Percentiles rank a stretch among this genome's conserved stretches.
These are phyloP conservation scores for Hypsizygus ulmarius DNA, from an alignment of 1,284 basidiomycete species.

Conservation along the genomic window DNA sequence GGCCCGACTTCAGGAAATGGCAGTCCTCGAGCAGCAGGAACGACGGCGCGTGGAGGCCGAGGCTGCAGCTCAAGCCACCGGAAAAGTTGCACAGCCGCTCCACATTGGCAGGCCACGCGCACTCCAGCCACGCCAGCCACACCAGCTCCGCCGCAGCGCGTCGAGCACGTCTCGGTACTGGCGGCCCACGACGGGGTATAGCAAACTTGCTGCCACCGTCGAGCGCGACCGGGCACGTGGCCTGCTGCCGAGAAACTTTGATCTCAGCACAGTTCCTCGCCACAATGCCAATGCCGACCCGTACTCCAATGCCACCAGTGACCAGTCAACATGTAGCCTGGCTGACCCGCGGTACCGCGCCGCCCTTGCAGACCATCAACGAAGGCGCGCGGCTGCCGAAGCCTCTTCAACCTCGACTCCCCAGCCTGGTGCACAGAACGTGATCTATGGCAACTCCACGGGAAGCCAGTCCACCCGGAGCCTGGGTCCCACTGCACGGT, in stretches of 20 bases:
- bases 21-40: not conserved
- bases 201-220: not conserved
- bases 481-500: conserved; percentile 5
- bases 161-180: conserved; percentile 1
- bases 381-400: conserved; percentile 1
- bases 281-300: not conserved
- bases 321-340: conserved; percentile 21
- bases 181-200: not conserved
- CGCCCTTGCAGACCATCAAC: conserved; percentile 7
- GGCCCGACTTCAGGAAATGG: conserved; percentile 11
- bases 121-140: not conserved
- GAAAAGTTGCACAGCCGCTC: not conserved
- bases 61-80: not conserved
- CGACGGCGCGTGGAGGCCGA: conserved; percentile 1
- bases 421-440: not conserved
- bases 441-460: conserved; percentile 15
- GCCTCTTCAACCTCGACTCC: not conserved
- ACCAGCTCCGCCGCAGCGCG: conserved; percentile 2
- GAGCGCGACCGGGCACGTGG: too few relatives aligned
- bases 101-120: not conserved
- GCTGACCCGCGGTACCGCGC: conserved; percentile 9
- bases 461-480: conserved; percentile 19
- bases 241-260: too few relatives aligned
- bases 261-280: not conserved
- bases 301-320: conserved; percentile 17